These are phyloP conservation scores for Punica granatum DNA, from an alignment of 345 rosid species.

Conservation along the genomic window DNA sequence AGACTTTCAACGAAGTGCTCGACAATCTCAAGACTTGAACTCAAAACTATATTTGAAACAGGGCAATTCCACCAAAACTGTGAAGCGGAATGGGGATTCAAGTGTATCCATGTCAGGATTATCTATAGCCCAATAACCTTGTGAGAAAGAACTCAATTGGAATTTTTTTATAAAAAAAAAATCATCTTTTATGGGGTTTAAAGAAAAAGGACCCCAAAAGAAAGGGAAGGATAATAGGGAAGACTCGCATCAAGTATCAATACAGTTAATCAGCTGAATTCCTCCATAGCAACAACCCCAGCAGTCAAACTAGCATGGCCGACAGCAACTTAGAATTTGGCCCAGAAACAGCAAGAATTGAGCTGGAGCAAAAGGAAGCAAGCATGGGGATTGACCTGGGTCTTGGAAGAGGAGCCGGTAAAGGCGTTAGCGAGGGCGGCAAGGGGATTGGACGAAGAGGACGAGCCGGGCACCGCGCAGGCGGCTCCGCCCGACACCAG, in stretches of 20 bases:
- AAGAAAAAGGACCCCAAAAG: neutral
- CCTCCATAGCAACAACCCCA: neutral
- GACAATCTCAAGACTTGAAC: neutral
- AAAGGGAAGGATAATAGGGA: neutral
- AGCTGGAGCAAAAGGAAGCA: neutral
- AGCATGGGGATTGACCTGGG: slow-evolving; percentile 40
- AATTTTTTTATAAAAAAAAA: no score
- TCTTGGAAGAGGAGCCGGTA: slow-evolving; percentile 84
- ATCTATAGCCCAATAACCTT: neutral
- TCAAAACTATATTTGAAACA: neutral
- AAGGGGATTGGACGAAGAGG: slow-evolving; percentile 85
- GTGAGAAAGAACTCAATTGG: neutral
- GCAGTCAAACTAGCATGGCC: neutral
- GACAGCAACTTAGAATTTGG: neutral
- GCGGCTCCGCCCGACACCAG: slow-evolving; percentile 93
- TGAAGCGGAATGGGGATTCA: neutral
- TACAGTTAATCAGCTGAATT: neutral
- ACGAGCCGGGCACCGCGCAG: slow-evolving; percentile 88
- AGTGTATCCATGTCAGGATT: neutral
- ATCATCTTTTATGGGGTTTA: neutral
- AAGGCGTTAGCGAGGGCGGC: slow-evolving; percentile 93
- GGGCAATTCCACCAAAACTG: neutral
- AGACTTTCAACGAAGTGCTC: neutral
- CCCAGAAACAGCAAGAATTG: neutral
- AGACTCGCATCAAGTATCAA: neutral